phyloP scores from a whole-genome alignment of 306 rosid species.

The Abrus precatorius region DNA sequence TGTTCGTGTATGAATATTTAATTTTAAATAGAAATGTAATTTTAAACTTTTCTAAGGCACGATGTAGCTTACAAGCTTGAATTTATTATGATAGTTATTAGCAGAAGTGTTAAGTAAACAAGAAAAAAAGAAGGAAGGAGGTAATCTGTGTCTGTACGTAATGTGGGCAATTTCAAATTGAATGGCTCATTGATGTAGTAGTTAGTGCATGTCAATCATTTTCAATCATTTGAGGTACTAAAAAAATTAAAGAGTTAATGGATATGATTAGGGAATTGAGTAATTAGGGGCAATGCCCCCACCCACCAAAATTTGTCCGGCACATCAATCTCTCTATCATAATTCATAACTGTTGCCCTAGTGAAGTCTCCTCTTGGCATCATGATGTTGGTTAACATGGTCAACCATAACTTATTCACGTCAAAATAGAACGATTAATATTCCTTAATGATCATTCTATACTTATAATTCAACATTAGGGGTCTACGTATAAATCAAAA shows the following conservation, averaged over 20 bases:
- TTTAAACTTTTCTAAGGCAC: neutral
- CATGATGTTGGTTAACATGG: slow-evolving; percentile 43
- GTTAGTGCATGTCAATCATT: slow-evolving; percentile 60
- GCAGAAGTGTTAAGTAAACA: neutral
- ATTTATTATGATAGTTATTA: neutral
- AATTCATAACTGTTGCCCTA: neutral
- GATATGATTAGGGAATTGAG: slow-evolving; percentile 51
- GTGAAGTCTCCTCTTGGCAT: slow-evolving; percentile 43
- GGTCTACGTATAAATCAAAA: slow-evolving; percentile 2
- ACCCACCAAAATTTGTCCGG: slow-evolving; percentile 60
- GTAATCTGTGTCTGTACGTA: slow-evolving; percentile 21
- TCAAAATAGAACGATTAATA: slow-evolving; percentile 44
- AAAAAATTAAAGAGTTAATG: slow-evolving; percentile 37
- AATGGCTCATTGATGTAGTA: slow-evolving; percentile 49
- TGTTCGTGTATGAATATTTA: neutral
- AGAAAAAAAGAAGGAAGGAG: neutral
- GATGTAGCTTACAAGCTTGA: neutral
- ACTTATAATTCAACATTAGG: slow-evolving; percentile 6
- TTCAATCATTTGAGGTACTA: slow-evolving; percentile 62
- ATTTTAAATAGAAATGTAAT: neutral
- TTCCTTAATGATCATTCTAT: slow-evolving; percentile 38
- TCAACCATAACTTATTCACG: slow-evolving; percentile 42
- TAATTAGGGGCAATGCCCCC: slow-evolving; percentile 47
- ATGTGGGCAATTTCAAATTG: slow-evolving; percentile 5
- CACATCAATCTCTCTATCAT: slow-evolving; percentile 20